Base-by-base conservation (phyloP, 192 early-diverging fungal species). In the Pilaira anomala region DNA sequence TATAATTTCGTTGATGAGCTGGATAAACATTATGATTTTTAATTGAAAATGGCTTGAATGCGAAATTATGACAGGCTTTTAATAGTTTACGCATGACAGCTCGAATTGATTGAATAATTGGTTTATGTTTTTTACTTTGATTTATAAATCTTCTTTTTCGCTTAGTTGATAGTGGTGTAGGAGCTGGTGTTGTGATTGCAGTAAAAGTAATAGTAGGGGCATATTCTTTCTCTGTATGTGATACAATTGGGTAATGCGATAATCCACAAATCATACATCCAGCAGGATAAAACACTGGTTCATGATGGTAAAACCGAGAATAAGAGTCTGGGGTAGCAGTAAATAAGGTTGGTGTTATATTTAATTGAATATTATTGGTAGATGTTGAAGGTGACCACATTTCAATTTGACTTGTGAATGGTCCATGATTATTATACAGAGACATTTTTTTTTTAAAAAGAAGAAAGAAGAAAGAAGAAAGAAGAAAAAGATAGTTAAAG, bases 321-420 rank as follows among this genome's bases (percentile, higher is more conserved):
- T 58, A 3, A n/a, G 44, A 19, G 3, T 18, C 18, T 46, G 44
- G 13, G 18, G 44, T 14, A 46, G 16, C 4, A 1, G 44, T 6
- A n/a, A 19, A 18, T 3, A 46, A 9, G 11, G 6, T 36, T 5
- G 33, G 33, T 8, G 44, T 46, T 46, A 19, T 18, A 46, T 18
- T 46, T 46, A 4, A 46, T 13, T 46, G 44, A 6, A 46, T 11
- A 19, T 46, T 4, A 46, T 19, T 36, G 29, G 33, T 58, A 33
- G 56, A 58, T 21, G 56, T 41, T 8, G 33, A 41, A 19, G 56
- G 56, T 11, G 56, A 58, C 56, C 56, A 58, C 56, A 57, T 57
- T 24, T 18, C 21, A 24, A 57, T 3, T 41, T 18, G n/a, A 3
- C 30, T 16, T 36, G 55, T 57, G 36, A 57, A 42, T 18, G 36